A percentile compares a stretch with the other conserved stretches of the same genome.
These are phyloP conservation scores for Cercospora sojina DNA, from an alignment of 2,329 filamentous ascomycete species.

Conservation along the genomic window DNA sequence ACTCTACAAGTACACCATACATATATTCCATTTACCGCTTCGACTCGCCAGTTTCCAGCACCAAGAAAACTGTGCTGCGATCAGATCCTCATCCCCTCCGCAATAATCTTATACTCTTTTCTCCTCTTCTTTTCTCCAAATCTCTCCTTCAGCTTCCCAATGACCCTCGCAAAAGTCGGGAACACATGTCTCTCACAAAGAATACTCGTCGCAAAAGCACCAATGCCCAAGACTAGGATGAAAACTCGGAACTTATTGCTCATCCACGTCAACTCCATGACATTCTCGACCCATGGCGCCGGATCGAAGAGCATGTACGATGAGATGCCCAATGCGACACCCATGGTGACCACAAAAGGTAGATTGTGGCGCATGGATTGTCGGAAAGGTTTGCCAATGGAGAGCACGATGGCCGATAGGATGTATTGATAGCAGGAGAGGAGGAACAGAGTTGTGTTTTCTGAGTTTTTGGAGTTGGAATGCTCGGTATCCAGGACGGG, in stretches of 20 bases:
- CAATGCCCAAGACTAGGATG: slow-evolving; percentile 66
- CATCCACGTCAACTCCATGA: slow-evolving; percentile 87
- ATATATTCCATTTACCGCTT: not conserved
- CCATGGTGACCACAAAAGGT: slow-evolving; percentile 79
- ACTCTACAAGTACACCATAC: not conserved
- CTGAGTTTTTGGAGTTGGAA: slow-evolving; percentile 83
- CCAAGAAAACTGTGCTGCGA: not conserved
- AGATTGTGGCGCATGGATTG: slow-evolving; percentile 76
- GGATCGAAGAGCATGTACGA: slow-evolving; percentile 80
- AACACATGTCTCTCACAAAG: slow-evolving; percentile 70
- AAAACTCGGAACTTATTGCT: slow-evolving; percentile 69
- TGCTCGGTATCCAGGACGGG: slow-evolving; percentile 74
- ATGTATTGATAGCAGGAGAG: slow-evolving; percentile 95
- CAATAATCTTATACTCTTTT: slow-evolving; percentile 82
- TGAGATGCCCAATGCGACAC: slow-evolving; percentile 64
- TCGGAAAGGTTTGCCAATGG: slow-evolving; percentile 86
- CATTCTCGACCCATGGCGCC: slow-evolving; percentile 62
- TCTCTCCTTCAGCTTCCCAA: slow-evolving; percentile 63
- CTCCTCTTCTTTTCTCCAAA: slow-evolving; percentile 68
- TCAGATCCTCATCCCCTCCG: slow-evolving; percentile 56
- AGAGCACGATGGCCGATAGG: slow-evolving; percentile 81
- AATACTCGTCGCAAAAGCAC: slow-evolving; percentile 70
- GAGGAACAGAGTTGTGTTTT: slow-evolving; percentile 89
- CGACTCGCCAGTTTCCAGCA: not conserved
- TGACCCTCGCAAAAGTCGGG: slow-evolving; percentile 62